Base-by-base conservation (phyloP, 805 yeast genomes). In the Kluyveromyces siamensis region DNA sequence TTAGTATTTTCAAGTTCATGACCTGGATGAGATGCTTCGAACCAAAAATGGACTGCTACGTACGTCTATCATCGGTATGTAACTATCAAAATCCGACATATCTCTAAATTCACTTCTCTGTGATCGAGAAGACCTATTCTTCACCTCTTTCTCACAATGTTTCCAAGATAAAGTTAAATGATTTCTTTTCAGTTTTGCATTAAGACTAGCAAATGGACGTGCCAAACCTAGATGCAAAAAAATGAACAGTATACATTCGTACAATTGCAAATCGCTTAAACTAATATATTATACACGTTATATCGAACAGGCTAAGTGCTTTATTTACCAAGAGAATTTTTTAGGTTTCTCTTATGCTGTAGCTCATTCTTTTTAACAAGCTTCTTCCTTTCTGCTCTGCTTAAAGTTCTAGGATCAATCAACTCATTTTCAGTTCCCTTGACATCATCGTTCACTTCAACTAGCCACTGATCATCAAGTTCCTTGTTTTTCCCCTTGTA, bases 401-500 rank as follows among this genome's bases (percentile, higher is more conserved):
- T 71, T 66, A 91, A 74, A 30, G 83, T 74, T 72, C 98, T 81
- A 56, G 98, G 98, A 66, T 90, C 97, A 41, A 87, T 72, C 57
- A 87, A 72, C 58, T 85, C 95, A 50, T 77, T 74, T 35, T 67
- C 73, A 37, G 79, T 73, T 40, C 75, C 75, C 61, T 77, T 75
- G 27, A 75, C 82, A 57, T 82, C 76, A 47, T 86, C 95, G 51
- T 87, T 87, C 52, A 91, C 86, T 70, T 93, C 99, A 50, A 91
- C 97, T 62, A 88, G 75, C 99, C 99, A 93, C 69, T 93, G 97
- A 61, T 76, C 71, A 60, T 91, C 98, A 57, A 82, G 62, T 48
- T 81, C 79, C 71, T 93, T 91, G 70, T 93, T 93, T 69, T 81
- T 80, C 62, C 98, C 98, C 55, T 85, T 83, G 73, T 84, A 91